Base-by-base conservation (phyloP, 495 filamentous ascomycete species). In the Aspergillus sparsus region DNA sequence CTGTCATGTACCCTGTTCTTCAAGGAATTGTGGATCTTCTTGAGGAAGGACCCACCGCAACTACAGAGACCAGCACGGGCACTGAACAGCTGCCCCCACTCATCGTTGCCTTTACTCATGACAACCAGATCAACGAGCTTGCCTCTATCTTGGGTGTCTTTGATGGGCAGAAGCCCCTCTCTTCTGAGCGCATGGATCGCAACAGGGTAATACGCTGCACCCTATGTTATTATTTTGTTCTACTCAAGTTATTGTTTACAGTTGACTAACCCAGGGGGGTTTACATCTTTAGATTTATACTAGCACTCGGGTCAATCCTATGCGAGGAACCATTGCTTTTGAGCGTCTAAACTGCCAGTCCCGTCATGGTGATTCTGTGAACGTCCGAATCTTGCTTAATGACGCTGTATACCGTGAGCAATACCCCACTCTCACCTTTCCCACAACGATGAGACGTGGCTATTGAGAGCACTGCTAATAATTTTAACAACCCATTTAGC, bases 121-220 rank as follows among this genome's bases (percentile, higher is more conserved):
- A 87, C 63, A 82, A 83, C 21, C 83, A 87, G 64, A 76, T 86
- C 52, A 83, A 78, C 52, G 78, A 86, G 65, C 68, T 85, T 37
- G 79, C 79, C 0, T 73, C 78, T 39, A 74, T 76, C 33, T 75
- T 80, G 57, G 84, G 82, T 13, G 74, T 87, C 3, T 85, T 83
- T 60, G 80, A 83, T 50, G 65, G 69, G 1, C 74, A 83, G 58
- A 53, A 61, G 1, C 61, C 68, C 6, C 71, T 87, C 34, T 70
- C 75, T 7, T 66, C 60, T 2, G 47, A 53, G 32, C 35, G 21
- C 27, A 57, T 59, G 1, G 55, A 62, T 12, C 31, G 27, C 12
- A 27, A 66, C 18, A 62, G 63, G 49, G 63, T 60, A 74, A 15
- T 74, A 68, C 4, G 60, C 64, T 51, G 74, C 77, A 49, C 74